These are phyloP conservation scores for Penicillium pancosmium DNA, from an alignment of 495 filamentous ascomycete genomes.

Conservation along the genomic window DNA sequence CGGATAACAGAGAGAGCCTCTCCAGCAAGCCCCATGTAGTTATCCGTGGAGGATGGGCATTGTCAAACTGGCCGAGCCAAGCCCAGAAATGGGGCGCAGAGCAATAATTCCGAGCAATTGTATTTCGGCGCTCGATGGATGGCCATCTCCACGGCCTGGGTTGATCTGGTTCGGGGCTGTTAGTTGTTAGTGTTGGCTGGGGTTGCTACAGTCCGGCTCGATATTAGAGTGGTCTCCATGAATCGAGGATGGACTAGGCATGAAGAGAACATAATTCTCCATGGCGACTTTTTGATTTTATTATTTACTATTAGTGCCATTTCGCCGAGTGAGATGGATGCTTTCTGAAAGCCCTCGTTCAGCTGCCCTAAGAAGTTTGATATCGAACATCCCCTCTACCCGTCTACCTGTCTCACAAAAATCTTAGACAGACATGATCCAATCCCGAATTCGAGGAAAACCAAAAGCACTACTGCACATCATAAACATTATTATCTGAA, in stretches of 20 bases:
- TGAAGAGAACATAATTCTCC: not conserved
- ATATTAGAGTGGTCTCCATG: constrained; percentile 5
- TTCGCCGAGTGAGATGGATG: no score
- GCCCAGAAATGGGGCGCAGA: constrained; percentile 5
- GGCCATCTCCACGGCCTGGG: constrained; percentile 10
- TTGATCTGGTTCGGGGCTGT: constrained; percentile 23
- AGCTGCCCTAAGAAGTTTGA: constrained; percentile 5
- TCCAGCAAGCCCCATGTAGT: constrained; percentile 24
- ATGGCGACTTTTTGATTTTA: no score
- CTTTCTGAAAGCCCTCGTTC: not conserved
- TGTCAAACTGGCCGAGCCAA: constrained; percentile 23
- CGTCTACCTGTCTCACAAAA: constrained; percentile 11
- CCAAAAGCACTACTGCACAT: constrained; percentile 12
- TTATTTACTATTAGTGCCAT: no score
- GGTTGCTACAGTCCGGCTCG: constrained; percentile 15
- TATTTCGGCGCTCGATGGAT: not conserved
- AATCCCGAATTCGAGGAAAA: constrained; percentile 18
- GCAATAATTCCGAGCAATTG: constrained; percentile 5
- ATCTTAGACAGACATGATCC: constrained; percentile 5
- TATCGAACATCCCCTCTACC: constrained; percentile 6
- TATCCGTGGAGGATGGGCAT: constrained; percentile 33
- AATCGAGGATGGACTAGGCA: constrained; percentile 1
- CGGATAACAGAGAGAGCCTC: constrained; percentile 20
- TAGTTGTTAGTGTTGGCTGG: constrained; percentile 4
- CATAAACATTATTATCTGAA: constrained; percentile 28